These are phyloP conservation scores for Lachancea kluyveri DNA, from an alignment of 805 yeast genomes.

Conservation along the genomic window DNA sequence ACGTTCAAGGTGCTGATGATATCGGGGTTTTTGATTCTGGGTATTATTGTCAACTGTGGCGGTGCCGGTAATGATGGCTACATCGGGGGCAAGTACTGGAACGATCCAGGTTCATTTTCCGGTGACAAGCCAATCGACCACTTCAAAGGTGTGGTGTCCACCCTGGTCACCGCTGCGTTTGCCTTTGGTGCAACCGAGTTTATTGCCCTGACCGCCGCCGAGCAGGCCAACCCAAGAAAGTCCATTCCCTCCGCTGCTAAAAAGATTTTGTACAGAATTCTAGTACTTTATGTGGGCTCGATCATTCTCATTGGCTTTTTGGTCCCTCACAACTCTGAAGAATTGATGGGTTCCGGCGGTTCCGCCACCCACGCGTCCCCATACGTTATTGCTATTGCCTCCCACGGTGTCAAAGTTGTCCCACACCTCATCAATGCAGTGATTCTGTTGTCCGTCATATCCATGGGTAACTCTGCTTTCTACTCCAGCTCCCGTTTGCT, in stretches of 20 bases:
- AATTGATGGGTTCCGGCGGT: constrained; percentile 37
- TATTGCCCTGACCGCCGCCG: constrained; percentile 58
- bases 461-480: constrained; percentile 73
- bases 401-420: constrained; percentile 56
- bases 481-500: constrained; percentile 66
- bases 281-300: constrained; percentile 43
- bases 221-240: constrained; percentile 46
- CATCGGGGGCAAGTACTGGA: constrained; percentile 47
- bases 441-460: constrained; percentile 61
- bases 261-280: constrained; percentile 49
- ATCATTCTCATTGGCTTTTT: constrained; percentile 43
- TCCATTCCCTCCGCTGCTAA: constrained; percentile 53
- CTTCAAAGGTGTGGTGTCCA: constrained; percentile 48
- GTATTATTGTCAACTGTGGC: constrained; percentile 39
- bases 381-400: constrained; percentile 54
- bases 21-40: constrained; percentile 50
- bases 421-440: constrained; percentile 72
- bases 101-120: constrained; percentile 47
- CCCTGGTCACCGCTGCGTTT: constrained; percentile 51
- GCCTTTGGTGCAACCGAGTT: constrained; percentile 59
- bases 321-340: constrained; percentile 45
- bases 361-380: constrained; percentile 55
- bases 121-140: constrained; percentile 34
- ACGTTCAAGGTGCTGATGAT: constrained; percentile 57
- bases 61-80: constrained; percentile 38